A percentile compares a stretch with the other conserved stretches of the same genome.
Evolutionary conservation across 176 grass and related monocot genomes (phyloP).

Genomic region (Thinopyrum elongatum): DNA sequence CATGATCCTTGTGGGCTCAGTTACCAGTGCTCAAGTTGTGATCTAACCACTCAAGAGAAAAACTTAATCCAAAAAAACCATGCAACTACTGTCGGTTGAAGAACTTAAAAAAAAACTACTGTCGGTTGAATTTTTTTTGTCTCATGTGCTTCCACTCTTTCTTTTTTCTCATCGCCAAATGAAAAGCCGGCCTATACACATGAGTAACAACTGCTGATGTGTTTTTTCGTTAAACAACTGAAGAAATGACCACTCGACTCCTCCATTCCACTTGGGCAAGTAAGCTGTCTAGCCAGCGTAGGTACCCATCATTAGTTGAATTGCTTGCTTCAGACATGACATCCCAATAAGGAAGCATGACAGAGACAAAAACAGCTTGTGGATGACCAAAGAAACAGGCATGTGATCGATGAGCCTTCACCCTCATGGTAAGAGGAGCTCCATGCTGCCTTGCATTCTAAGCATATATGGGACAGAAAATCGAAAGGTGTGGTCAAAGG

Average conservation of each 20-base stretch:
- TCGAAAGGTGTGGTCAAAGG: constrained; percentile 43
- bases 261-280: constrained; percentile 15
- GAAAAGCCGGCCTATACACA: background rate
- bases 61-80: too few species aligned
- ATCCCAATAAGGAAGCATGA: constrained; percentile 12
- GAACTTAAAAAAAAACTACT: too few species aligned
- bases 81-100: constrained; percentile 28
- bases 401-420: background rate
- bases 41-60: background rate
- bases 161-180: background rate
- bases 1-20: background rate
- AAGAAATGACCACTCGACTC: background rate
- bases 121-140: constrained; percentile 28
- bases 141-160: background rate
- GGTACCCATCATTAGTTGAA: background rate
- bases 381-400: constrained; percentile 32
- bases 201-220: background rate
- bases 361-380: constrained; percentile 16
- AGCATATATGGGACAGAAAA: background rate
- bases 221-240: background rate
- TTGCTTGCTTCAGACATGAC: constrained; percentile 25
- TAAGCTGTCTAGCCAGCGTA: background rate
- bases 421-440: background rate
- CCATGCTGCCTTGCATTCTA: constrained; percentile 38
- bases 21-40: background rate